Evolutionary conservation across 2,329 filamentous ascomycete species (phyloP).

Genomic region (Colletotrichum sidae): DNA sequence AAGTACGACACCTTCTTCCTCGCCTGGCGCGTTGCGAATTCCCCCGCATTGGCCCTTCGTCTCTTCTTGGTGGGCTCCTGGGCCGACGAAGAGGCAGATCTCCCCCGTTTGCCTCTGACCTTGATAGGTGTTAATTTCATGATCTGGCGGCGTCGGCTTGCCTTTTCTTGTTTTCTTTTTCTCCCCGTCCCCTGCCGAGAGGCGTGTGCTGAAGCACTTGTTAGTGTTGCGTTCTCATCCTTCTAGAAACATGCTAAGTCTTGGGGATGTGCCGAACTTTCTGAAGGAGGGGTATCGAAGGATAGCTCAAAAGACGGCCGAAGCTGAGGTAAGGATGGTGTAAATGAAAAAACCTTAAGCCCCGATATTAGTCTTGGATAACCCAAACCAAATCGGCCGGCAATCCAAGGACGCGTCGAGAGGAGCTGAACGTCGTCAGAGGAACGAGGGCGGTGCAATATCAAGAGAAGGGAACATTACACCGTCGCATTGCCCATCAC

Average conservation of each 20-base stretch:
- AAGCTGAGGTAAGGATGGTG: slow-evolving; percentile 26
- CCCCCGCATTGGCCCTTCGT: background rate
- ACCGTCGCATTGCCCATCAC: background rate
- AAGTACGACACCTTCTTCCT: slow-evolving; percentile 41
- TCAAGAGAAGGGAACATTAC: background rate
- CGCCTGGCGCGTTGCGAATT: slow-evolving; percentile 7
- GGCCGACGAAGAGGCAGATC: slow-evolving; percentile 22
- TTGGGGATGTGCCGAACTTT: slow-evolving; percentile 8
- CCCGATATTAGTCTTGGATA: slow-evolving; percentile 1
- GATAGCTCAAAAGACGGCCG: slow-evolving; percentile 16
- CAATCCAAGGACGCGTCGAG: background rate
- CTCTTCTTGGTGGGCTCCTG: slow-evolving; percentile 1
- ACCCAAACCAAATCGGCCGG: background rate
- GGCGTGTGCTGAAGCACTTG: slow-evolving; percentile 4
- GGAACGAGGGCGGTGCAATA: too few species aligned
- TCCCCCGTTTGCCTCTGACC: slow-evolving; percentile 59
- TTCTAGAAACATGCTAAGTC: background rate
- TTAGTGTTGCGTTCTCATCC: slow-evolving; percentile 1
- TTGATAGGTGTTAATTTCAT: slow-evolving; percentile 64
- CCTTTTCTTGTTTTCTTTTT: background rate
- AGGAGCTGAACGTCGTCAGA: background rate
- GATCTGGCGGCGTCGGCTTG: background rate
- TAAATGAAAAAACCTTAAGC: slow-evolving; percentile 32
- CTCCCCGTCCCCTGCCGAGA: background rate
- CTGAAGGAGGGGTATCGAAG: slow-evolving; percentile 5